Conservation (phyloP, 352 stramenopile species). For the Phytopythium montanum region DNA sequence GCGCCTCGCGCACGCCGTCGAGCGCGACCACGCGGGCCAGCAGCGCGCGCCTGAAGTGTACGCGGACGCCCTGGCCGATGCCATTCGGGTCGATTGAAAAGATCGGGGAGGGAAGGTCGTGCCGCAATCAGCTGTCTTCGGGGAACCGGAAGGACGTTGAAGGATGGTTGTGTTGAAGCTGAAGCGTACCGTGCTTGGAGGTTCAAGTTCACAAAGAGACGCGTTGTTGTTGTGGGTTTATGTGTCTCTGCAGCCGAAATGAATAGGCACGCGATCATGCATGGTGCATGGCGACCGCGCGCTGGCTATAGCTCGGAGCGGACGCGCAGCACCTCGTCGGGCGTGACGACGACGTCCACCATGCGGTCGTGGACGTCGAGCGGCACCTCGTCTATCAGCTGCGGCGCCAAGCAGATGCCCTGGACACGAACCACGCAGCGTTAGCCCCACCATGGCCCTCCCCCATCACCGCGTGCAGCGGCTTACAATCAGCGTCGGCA, state of each 20-base stretch:
- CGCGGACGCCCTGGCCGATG: not conserved
- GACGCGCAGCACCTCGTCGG: conserved; percentile 41
- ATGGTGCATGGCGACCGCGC: not conserved
- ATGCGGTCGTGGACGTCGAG: conserved; percentile 56
- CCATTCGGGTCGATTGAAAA: too few species aligned
- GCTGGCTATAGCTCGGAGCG: not conserved
- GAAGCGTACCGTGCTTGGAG: not conserved
- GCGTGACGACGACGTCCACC: conserved; percentile 68
- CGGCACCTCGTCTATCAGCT: conserved; percentile 64
- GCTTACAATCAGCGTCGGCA: conserved; percentile 58
- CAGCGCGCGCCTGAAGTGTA: conserved; percentile 56
- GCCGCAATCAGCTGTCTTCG: too few species aligned
- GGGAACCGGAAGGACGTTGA: too few species aligned
- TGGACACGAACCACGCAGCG: conserved; percentile 12
- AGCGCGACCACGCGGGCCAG: conserved; percentile 31
- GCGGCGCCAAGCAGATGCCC: conserved; percentile 59
- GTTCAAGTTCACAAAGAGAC: conserved; percentile 1
- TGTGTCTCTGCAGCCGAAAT: not conserved
- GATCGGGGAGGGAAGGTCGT: too few species aligned
- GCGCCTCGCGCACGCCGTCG: conserved; percentile 52
- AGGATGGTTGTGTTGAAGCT: not conserved
- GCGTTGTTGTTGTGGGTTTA: not conserved
- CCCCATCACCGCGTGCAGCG: not conserved
- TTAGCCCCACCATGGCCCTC: conserved; percentile 2
- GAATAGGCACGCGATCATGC: not conserved